These are phyloP conservation scores for Plantago coronopus DNA, from an alignment of 305 asterid genomes.

Conservation along the genomic window DNA sequence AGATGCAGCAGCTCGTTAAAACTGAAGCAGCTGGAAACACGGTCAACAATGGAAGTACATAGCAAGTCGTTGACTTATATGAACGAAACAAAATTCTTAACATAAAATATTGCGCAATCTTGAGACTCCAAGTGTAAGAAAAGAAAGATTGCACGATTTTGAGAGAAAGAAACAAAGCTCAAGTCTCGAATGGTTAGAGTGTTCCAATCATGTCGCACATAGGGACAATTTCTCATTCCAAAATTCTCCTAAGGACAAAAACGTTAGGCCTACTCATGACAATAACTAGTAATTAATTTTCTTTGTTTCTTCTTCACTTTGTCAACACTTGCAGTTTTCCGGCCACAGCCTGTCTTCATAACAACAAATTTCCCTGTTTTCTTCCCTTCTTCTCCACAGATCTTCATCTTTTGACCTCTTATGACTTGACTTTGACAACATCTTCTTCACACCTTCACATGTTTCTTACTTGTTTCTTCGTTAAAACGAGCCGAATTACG, in stretches of 20 bases:
- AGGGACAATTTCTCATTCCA: conserved; percentile 6
- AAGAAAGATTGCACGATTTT: background rate
- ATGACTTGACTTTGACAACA: background rate
- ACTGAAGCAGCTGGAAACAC: too few relatives aligned
- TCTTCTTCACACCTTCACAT: background rate
- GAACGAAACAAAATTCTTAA: too few relatives aligned
- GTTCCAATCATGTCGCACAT: conserved; percentile 10
- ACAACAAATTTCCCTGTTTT: conserved; percentile 7
- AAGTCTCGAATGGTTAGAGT: conserved; percentile 14
- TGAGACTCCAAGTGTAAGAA: too few relatives aligned
- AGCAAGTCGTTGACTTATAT: too few relatives aligned
- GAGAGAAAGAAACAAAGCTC: conserved; percentile 2
- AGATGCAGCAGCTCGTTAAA: too few relatives aligned
- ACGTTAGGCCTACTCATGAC: background rate
- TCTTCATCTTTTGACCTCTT: background rate
- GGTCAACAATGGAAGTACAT: too few relatives aligned
- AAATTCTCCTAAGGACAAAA: conserved; percentile 9
- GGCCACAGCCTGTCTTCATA: conserved; percentile 11
- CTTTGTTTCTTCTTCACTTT: conserved; percentile 19
- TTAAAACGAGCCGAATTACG: too few relatives aligned
- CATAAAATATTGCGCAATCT: too few relatives aligned
- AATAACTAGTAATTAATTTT: background rate
- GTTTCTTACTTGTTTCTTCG: background rate
- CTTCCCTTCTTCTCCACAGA: background rate
- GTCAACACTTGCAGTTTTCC: conserved; percentile 16